Percentiles rank a stretch among this genome's conserved stretches.
These are phyloP conservation scores for Spergularia azorica DNA, from an alignment of 179 eudicot species.

Conservation along the genomic window DNA sequence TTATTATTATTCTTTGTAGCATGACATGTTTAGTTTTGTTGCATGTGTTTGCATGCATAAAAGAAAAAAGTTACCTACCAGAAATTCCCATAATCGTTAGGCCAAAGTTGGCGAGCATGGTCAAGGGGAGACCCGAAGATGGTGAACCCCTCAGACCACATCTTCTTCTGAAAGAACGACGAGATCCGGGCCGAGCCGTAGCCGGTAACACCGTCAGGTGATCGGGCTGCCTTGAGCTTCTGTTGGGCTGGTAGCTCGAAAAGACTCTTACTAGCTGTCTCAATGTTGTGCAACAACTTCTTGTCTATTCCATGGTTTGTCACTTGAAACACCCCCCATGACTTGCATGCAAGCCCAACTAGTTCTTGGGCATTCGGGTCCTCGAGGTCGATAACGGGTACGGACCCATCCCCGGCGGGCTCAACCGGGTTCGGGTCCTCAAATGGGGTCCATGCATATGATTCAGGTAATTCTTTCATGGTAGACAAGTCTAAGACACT, in stretches of 20 bases:
- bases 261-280: conserved; percentile 28
- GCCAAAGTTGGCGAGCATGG: conserved; percentile 61
- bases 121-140: conserved; percentile 48
- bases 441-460: conserved; percentile 32
- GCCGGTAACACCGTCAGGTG: conserved; percentile 36
- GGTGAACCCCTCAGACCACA: conserved; percentile 71
- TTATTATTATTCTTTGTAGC: neutral
- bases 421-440: neutral
- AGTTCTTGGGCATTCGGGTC: conserved; percentile 29
- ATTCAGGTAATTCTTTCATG: conserved; percentile 38
- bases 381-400: conserved; percentile 38
- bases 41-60: conserved; percentile 31
- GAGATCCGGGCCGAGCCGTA: conserved; percentile 58
- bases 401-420: neutral
- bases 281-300: conserved; percentile 32
- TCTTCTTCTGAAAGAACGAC: conserved; percentile 48
- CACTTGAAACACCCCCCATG: conserved; percentile 52
- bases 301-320: conserved; percentile 40
- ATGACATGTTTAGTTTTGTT: neutral
- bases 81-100: conserved; percentile 34
- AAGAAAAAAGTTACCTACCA: conserved; percentile 36
- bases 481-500: conserved; percentile 29
- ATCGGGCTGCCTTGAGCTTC: conserved; percentile 44
- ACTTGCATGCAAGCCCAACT: conserved; percentile 47
- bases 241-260: conserved; percentile 42